Evolutionary conservation across 495 filamentous ascomycete species (phyloP).

Genomic region (Friedmanniomyces endolithicus): DNA sequence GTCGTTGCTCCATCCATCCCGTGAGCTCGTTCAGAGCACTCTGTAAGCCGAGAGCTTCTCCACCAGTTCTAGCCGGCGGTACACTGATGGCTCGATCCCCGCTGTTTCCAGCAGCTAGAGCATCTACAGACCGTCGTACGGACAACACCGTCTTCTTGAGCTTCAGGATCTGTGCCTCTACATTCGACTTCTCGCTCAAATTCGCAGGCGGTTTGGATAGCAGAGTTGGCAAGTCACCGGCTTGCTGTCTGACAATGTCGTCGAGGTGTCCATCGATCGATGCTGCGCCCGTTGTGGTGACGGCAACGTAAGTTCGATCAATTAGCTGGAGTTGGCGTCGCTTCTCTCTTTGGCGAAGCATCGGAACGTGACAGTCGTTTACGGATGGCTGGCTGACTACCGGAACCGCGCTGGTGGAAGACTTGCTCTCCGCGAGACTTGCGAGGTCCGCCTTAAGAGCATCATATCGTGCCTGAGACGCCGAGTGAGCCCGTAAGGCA

Average conservation of each 20-base stretch:
- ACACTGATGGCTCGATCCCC: neutral
- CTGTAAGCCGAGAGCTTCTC: conserved; percentile 23
- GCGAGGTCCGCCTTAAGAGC: conserved; percentile 18
- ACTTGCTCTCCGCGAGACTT: neutral
- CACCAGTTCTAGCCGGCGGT: neutral
- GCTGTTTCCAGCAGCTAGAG: neutral
- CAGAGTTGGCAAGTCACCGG: conserved; percentile 14
- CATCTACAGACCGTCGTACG: conserved; percentile 5
- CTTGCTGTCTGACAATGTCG: conserved; percentile 4
- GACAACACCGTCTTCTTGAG: conserved; percentile 18
- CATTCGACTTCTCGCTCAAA: conserved; percentile 6
- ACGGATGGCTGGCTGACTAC: neutral
- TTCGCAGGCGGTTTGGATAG: neutral
- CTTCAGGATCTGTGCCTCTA: conserved; percentile 12
- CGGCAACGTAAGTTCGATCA: conserved; percentile 1
- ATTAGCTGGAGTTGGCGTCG: conserved; percentile 14
- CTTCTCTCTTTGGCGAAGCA: conserved; percentile 15
- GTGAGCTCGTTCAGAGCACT: conserved; percentile 26
- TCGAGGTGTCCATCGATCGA: conserved; percentile 1
- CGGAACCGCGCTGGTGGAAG: no score
- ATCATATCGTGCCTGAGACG: conserved; percentile 19
- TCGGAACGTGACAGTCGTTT: conserved; percentile 1
- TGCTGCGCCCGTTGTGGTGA: neutral
- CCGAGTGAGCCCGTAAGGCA: conserved; percentile 20
- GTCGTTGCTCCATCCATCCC: conserved; percentile 27